Percentiles rank a stretch among this genome's conserved stretches.
Evolutionary conservation across 768 basidiomycete genomes (phyloP).

Genomic region (Pleurotus platypus): DNA sequence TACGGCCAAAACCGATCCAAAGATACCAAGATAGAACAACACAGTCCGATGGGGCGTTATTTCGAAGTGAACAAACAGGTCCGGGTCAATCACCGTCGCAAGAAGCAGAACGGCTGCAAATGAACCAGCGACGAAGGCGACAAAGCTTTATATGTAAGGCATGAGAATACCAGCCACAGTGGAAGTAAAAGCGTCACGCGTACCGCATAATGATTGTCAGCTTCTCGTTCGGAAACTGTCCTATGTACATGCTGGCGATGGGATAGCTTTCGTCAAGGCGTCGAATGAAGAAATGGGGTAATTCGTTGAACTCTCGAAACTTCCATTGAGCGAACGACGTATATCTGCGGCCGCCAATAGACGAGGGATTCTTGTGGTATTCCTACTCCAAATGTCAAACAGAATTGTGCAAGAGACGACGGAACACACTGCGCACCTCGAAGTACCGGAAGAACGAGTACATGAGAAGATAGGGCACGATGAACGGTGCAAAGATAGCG

Average conservation of each 20-base stretch:
- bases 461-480: conserved; percentile 93
- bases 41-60: conserved; percentile 92
- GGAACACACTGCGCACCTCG: conserved; percentile 56
- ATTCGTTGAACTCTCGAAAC: conserved; percentile 97
- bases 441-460: conserved; percentile 99
- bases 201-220: conserved; percentile 87
- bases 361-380: conserved; percentile 97
- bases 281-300: conserved; percentile 87
- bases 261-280: conserved; percentile 88
- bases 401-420: neutral
- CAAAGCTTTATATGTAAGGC: conserved; percentile 55
- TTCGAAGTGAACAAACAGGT: conserved; percentile 91
- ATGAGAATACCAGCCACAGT: neutral
- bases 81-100: conserved; percentile 90
- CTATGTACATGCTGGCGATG: conserved; percentile 90
- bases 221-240: conserved; percentile 96
- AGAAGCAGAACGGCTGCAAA: conserved; percentile 94
- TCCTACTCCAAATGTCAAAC: conserved; percentile 52
- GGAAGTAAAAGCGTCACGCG: conserved; percentile 19
- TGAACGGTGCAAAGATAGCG: conserved; percentile 94
- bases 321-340: conserved; percentile 98
- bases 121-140: conserved; percentile 94
- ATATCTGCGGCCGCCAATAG: conserved; percentile 88
- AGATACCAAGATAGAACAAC: conserved; percentile 87
- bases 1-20: conserved; percentile 84